Conservation (phyloP, 495 filamentous ascomycete genomes). For the Talaromyces trachyspermus region DNA sequence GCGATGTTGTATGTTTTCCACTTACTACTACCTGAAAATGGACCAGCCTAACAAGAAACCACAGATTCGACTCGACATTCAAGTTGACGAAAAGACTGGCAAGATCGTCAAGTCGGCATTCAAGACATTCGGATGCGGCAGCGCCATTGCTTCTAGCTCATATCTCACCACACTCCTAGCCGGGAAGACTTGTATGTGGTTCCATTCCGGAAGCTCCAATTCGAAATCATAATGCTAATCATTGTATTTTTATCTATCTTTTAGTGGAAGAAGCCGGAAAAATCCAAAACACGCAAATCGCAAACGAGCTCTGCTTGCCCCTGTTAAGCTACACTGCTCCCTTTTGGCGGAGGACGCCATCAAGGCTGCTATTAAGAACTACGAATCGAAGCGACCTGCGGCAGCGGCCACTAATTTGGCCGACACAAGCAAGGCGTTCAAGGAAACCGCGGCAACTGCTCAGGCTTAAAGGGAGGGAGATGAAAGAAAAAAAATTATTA, state of each 20-base stretch:
- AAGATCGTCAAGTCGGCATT: conserved; percentile 93
- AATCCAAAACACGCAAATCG: conserved; percentile 94
- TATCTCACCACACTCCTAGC: conserved; percentile 89
- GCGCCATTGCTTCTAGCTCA: conserved; percentile 82
- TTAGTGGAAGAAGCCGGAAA: conserved; percentile 74
- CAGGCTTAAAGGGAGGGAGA: too few species aligned
- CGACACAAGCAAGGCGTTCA: conserved; percentile 40
- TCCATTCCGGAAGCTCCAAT: background rate
- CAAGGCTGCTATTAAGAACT: conserved; percentile 97
- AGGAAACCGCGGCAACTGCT: conserved; percentile 8
- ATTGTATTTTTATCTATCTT: background rate
- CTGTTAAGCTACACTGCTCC: conserved; percentile 96
- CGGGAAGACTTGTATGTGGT: conserved; percentile 63
- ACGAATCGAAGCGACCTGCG: conserved; percentile 88
- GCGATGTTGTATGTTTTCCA: conserved; percentile 18
- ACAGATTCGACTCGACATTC: conserved; percentile 93
- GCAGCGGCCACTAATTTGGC: conserved; percentile 57
- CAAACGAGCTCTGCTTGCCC: conserved; percentile 93
- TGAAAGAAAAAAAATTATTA: too few species aligned
- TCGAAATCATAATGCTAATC: background rate
- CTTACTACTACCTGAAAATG: background rate
- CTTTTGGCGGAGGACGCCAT: conserved; percentile 99
- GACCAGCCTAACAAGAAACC: conserved; percentile 60
- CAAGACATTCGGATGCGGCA: conserved; percentile 98
- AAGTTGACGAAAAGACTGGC: conserved; percentile 81